Evolutionary conservation across 2,329 filamentous ascomycete species (phyloP), one percentile per base, ranked within the genome.

Genomic region (Clonostachys solani): DNA sequence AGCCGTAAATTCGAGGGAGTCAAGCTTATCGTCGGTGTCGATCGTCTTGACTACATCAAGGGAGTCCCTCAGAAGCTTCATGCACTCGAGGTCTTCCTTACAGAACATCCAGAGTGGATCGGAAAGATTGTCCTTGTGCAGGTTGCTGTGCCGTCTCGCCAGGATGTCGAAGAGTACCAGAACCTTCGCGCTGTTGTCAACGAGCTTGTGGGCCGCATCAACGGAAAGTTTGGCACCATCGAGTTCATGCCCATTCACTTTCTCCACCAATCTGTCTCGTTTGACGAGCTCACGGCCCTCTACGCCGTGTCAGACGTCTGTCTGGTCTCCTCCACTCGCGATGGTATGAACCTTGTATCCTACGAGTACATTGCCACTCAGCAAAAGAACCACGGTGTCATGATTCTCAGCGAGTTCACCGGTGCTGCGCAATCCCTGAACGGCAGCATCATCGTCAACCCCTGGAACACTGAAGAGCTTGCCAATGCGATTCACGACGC

Each of bases 241-340:
- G 92, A 97, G 67, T 97, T 96, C 72, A 96, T 95, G 87, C 94
- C 94, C 1, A 97, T 99, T 57, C 94, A 97, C 69, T 97, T 96
- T 73, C 84, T 97, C 60, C 94, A 97, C 73, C 95, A 96, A 71
- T 95, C 89, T 5, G 91, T 97, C 61, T 84, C 84, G 43, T 96
- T 97, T 57, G 91, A 96, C 56, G 94, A 97, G 70, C 82, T 99
- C 35, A 92, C 95, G 44, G 92, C 92, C 1, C 80, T 97, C 9
- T 97, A 97, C 63, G 89, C 90, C 15, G 86, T 95, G 18, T 94
- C 90, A 5, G 94, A 96, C 62, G 89, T 90, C 41, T 96, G 92
- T 63, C 80, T 97, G 13, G 92, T 95, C 36, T 95, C 88, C 9
- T 96, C 89, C 4, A 97, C 89, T n/a, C 87, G 94, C 44, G 94